Conservation (phyloP, 2,329 filamentous ascomycete species). For the Exophiala xenobiotica region DNA sequence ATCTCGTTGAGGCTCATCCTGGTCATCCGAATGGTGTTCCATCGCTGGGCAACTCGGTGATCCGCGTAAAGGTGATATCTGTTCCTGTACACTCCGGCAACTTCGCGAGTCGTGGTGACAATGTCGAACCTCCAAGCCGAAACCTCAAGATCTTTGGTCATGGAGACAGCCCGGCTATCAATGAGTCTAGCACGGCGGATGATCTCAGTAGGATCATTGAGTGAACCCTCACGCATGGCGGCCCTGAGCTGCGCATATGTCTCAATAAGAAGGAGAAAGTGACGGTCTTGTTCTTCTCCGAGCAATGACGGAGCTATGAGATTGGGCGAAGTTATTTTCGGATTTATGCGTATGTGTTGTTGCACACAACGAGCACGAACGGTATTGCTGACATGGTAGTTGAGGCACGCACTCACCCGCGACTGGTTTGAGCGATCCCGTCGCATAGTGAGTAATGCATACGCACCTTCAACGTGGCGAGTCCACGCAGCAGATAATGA, state of each 20-base stretch:
- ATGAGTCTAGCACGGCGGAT: slow-evolving; percentile 5
- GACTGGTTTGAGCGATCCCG: neutral
- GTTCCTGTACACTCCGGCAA: slow-evolving; percentile 12
- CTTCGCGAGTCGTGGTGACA: slow-evolving; percentile 1
- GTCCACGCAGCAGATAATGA: slow-evolving; percentile 7
- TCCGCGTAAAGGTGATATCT: slow-evolving; percentile 29
- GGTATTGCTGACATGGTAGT: slow-evolving; percentile 5
- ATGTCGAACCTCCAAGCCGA: slow-evolving; percentile 19
- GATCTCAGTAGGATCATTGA: slow-evolving; percentile 10
- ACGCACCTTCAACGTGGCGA: slow-evolving; percentile 13
- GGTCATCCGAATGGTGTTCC: slow-evolving; percentile 32
- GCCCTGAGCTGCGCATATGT: slow-evolving; percentile 13
- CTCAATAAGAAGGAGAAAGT: slow-evolving; percentile 10
- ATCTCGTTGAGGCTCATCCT: slow-evolving; percentile 25
- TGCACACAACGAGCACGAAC: slow-evolving; percentile 9
- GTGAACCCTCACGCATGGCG: slow-evolving; percentile 3
- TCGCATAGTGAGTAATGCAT: slow-evolving; percentile 7
- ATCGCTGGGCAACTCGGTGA: slow-evolving; percentile 24
- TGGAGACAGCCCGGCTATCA: neutral
- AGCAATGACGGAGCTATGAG: neutral
- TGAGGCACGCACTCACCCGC: neutral
- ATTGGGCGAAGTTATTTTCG: neutral
- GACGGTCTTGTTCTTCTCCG: neutral
- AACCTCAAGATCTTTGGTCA: slow-evolving; percentile 8
- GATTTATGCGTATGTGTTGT: slow-evolving; percentile 1